Evolutionary conservation across 2,329 filamentous ascomycete genomes (phyloP), one percentile per base, ranked within the genome.

Genomic region (Penicillium sp.): DNA sequence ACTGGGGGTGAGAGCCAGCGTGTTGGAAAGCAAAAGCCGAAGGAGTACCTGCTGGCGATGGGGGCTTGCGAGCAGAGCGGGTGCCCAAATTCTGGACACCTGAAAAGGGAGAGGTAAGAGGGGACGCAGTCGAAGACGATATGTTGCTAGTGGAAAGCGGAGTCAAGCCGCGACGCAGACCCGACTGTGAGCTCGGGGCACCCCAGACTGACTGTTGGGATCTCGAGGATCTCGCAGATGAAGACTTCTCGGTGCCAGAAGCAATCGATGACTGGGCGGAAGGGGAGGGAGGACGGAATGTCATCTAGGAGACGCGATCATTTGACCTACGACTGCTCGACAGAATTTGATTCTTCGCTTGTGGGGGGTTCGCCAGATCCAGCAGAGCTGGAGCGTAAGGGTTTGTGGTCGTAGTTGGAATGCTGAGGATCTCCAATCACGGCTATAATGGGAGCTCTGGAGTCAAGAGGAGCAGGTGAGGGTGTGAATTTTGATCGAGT

Each of bases 201-300:
- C 79, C 80, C 81, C 81, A 84, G 70, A 79, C 75, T 71, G 79
- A 78, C 76, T 81, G 78, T 75, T 81, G 77, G 65, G 71, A 65
- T 65, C 71, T 71, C 63, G 66, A 66, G 65, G 74, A 66, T 64
- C 74, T 73, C 68, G 70, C 69, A 67, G 74, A 74, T 64, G 74
- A 74, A 65, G 72, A 71, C 67, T 76, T 77, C 69, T 76, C 74
- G 66, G 74, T 73, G 74, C 74, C 75, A 72, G 76, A 77, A 76
- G 74, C 74, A 76, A 76, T 78, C 73, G 74, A 77, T 65, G 76
- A 77, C 72, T 79, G 77, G 71, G 77, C 70, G 69, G 76, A 77
- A 74, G 72, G 73, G 68, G 74, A 75, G 72, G 77, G 75, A 71
- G 77, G 75, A 78, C 75, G 77, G 75, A 77, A 77, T 77, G 74